A percentile compares a stretch with the other conserved stretches of the same genome.
These are phyloP conservation scores for Solanum pennellii DNA, from an alignment of 257 asterid species.

Conservation along the genomic window DNA sequence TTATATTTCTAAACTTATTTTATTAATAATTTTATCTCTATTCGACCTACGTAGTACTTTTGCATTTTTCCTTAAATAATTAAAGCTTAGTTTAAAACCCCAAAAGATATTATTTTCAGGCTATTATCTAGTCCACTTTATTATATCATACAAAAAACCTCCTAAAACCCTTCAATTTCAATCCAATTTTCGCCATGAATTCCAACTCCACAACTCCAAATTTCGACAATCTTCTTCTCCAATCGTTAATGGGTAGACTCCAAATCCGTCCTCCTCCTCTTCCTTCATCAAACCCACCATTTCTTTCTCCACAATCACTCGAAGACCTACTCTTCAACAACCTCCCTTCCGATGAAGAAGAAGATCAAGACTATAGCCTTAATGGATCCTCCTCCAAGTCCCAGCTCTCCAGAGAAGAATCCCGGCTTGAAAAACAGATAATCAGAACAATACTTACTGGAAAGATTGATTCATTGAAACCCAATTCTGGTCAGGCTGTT, in stretches of 20 bases:
- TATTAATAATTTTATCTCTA: no score
- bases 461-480: constrained; percentile 54
- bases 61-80: no score
- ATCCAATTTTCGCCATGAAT: constrained; percentile 24
- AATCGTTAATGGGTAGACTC: constrained; percentile 69
- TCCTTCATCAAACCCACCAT: constrained; percentile 13
- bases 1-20: no score
- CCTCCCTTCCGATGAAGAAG: constrained; percentile 29
- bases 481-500: constrained; percentile 86
- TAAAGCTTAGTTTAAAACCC: no score
- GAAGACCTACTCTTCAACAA: constrained; percentile 73
- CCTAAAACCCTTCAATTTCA: constrained; percentile 11
- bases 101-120: not conserved
- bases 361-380: not conserved
- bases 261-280: constrained; percentile 46
- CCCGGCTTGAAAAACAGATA: constrained; percentile 75
- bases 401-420: constrained; percentile 69
- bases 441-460: constrained; percentile 54
- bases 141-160: not conserved
- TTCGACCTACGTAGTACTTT: no score
- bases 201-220: constrained; percentile 38
- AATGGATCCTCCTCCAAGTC: constrained; percentile 33
- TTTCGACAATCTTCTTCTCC: constrained; percentile 80
- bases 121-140: not conserved
- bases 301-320: constrained; percentile 39